Percentiles rank a stretch among this genome's conserved stretches.
These are phyloP conservation scores for Beauveria sp. DNA, from an alignment of 2,329 filamentous ascomycete genomes.

Conservation along the genomic window DNA sequence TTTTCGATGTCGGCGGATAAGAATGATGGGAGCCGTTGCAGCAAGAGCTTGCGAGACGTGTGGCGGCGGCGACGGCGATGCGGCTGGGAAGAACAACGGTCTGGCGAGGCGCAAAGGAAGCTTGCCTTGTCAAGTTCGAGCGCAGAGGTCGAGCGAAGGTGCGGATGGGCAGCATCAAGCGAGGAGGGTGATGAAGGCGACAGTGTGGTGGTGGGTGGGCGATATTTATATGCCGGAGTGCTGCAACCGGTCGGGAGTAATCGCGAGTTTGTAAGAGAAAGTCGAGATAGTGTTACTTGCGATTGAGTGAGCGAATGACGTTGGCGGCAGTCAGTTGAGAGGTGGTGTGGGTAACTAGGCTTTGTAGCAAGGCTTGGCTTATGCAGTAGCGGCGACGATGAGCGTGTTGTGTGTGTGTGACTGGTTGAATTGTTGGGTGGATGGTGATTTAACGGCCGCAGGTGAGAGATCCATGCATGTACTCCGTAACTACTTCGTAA, in stretches of 20 bases:
- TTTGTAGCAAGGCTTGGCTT: background rate
- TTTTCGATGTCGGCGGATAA: background rate
- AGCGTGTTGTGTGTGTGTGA: background rate
- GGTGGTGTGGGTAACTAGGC: constrained; percentile 3
- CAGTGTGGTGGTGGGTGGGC: background rate
- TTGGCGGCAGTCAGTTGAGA: background rate
- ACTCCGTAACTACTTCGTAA: background rate
- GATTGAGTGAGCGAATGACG: constrained; percentile 5
- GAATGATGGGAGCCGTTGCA: constrained; percentile 1
- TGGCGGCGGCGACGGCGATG: background rate
- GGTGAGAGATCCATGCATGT: background rate
- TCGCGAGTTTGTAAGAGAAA: constrained; percentile 2
- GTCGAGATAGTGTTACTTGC: constrained; percentile 6
- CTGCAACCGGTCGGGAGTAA: background rate
- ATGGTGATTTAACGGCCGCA: background rate
- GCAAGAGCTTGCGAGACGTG: constrained; percentile 9
- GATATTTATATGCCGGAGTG: background rate
- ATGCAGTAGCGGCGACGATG: background rate
- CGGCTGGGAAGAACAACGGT: background rate
- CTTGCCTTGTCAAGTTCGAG: background rate
- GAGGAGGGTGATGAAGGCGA: background rate
- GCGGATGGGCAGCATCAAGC: constrained; percentile 10
- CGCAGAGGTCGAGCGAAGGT: constrained; percentile 9
- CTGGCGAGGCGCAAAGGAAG: background rate
- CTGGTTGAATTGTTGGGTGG: constrained; percentile 5